Base-by-base conservation (phyloP, 192 early-diverging fungal genomes). In the Backusella macrospora region DNA sequence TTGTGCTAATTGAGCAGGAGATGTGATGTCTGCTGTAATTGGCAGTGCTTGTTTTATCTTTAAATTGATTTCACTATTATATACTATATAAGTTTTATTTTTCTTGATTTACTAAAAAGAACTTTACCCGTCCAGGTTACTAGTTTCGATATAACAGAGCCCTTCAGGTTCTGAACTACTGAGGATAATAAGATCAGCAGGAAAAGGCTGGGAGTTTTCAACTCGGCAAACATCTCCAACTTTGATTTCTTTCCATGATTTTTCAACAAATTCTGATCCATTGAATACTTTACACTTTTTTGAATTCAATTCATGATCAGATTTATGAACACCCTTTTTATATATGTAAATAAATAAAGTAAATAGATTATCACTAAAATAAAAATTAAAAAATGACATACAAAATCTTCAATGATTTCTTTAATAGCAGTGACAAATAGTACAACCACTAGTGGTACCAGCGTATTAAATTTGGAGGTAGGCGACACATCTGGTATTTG, bases 401-500 rank as follows among this genome's bases (percentile, higher is more conserved):
- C 85, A 69, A 77, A 84, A 46, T 98, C 97, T 76, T 98, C 97
- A 16, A 95, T 78, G 2, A 94, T 86, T 83, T 98, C 97, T 78
- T 98, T 98, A 21, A 90, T 84, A 6, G 93, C 97, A 1, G 96
- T 96, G 46, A 93, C 91, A 2, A 90, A 73, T 42, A 96, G 74
- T 1, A 98, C 95, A 63, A 97, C 87, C 0, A 88, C 82, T 46
- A 98, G 82, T 5, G 92, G 83, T 38, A 86, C 91, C 42, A 96
- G 78, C 8, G 96, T 98, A 1, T 94, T 96, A 72, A 83, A 94
- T 78, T 89, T 85, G 52, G 96, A 96, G 1, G 95, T 95, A 7
- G 98, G 98, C 38, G 98, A 97, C 21, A 99, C 90, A 68, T 93
- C 92, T 40, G 86, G 89, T 70, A 99, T 96, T 92, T 98, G 95